Evolutionary conservation across 176 grass and related monocot species (phyloP), one percentile per base, ranked within the genome.

Genomic region (Cymbopogon citratus): DNA sequence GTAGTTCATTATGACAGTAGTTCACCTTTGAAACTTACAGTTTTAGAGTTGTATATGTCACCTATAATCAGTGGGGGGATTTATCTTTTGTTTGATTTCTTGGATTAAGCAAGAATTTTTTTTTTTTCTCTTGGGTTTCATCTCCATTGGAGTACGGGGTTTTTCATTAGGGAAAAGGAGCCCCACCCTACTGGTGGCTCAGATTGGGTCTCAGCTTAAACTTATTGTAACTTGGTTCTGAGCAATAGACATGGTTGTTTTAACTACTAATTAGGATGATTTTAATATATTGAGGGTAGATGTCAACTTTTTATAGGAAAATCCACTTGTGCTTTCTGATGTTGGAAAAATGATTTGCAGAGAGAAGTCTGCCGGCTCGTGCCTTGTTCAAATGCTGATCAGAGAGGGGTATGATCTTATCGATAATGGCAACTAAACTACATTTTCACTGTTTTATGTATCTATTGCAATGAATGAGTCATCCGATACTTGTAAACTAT

Each of bases 301-400:
- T 35, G 68, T 66, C 6, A 78, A 64, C 7, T n/a, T 71, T 65
- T 66, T 39, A 87, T 45, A 80, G 18, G 29, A 12, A 65, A 73
- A 34, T 34, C 33, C 33, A 34, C 33, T 34, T 34, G 33, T 34
- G 4, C 33, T 69, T 16, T 62, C 63, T 43, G 63, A 26, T 68
- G 24, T 33, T 46, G 14, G 72, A 38, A 46, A 9, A 46, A 8
- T 60, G 14, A 26, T 45, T 61, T 56, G 84, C 85, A 98, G 92
- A 92, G 91, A 78, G 95, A 94, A 81, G 92, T 98, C 9, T 98
- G 95, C 76, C 81, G 84, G 40, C 83, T 94, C 66, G 78, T 91
- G 52, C 92, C 92, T 19, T 89, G 77, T 54, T 91, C 95, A 31
- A 77, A 80, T 85, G 87, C 62, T 75, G 95, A 98, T 77, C 81